Percentiles rank a stretch among this genome's conserved stretches.
These are phyloP conservation scores for Nannochloris sp. DNA, from an alignment of 139 green algal species.

Conservation along the genomic window DNA sequence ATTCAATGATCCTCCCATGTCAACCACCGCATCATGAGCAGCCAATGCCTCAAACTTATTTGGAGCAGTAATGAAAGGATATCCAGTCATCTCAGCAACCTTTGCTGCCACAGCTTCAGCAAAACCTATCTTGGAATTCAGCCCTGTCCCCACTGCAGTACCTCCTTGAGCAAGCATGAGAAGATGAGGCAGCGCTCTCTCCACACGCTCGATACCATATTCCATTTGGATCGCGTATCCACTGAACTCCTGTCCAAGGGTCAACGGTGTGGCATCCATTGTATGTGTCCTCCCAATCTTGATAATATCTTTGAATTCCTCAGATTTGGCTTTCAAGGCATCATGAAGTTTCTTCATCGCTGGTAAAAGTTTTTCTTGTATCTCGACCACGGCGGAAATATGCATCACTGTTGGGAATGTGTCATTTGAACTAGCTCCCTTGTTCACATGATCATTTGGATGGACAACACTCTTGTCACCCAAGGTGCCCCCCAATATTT, in stretches of 20 bases:
- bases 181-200: conserved; percentile 57
- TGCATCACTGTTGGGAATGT: conserved; percentile 96
- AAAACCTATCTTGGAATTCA: conserved; percentile 84
- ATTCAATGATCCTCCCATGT: conserved; percentile 78
- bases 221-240: conserved; percentile 81
- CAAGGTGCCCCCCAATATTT: conserved; percentile 71
- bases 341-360: conserved; percentile 57
- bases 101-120: conserved; percentile 58
- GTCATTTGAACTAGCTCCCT: conserved; percentile 90
- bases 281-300: conserved; percentile 96
- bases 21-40: conserved; percentile 84
- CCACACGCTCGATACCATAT: conserved; percentile 66
- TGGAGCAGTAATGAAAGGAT: conserved; percentile 81
- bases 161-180: conserved; percentile 80
- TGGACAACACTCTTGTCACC: conserved; percentile 77
- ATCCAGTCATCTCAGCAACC: conserved; percentile 70
- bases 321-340: conserved; percentile 55
- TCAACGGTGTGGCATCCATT: conserved; percentile 89
- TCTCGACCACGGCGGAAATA: conserved; percentile 73
- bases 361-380: conserved; percentile 59
- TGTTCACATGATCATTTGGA: conserved; percentile 97
- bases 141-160: conserved; percentile 91
- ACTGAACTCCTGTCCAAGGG: conserved; percentile 90
- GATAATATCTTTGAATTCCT: conserved; percentile 78
- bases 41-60: conserved; percentile 98